Base-by-base conservation (phyloP, 2,329 filamentous ascomycete species). In the Bipolaris zeicola region DNA sequence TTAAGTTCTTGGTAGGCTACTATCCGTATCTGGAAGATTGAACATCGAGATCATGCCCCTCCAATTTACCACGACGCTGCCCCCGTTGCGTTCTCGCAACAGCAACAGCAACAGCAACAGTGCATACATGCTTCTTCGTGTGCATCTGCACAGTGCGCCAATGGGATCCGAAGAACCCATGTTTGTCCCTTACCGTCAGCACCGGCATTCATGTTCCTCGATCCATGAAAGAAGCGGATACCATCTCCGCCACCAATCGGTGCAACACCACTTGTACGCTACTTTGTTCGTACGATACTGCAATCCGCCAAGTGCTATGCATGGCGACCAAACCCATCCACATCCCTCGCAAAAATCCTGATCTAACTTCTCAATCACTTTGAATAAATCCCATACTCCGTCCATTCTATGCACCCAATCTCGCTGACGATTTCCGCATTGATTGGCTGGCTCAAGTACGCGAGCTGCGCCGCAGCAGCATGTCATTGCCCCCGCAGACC, bases 381-480 rank as follows among this genome's bases (percentile, higher is more conserved):
- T 7, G 28, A 14, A 28, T 31, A n/a, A 14, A 14, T 36, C 14
- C 36, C 34, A 26, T n/a, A 3, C 7, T 18, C 28, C 3, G n/a
- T 8, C 26, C 26, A 8, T 6, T 11, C 28, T 1, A 31, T 31
- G 10, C 3, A 31, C 28, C 10, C 28, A 11, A 31, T 31, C 28
- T 31, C 28, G 28, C 10, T 11, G 28, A 31, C 28, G 2, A 31
- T 31, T 31, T 31, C 28, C 28, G 28, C 28, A 31, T 13, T 22
- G 36, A 45, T 51, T 34, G 28, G 36, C 42, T 46, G 20, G 47
- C n/a, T 28, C 34, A 24, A 46, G 37, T 20, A 41, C 18, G 34
- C 47, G 47, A 55, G 39, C 41, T 39, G 52, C 36, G 52, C 52
- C 47, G 18, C 24, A 34, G 18, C 41, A 51, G 16, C 44, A 22